Conservation (phyloP, 192 early-diverging fungal species). For the Dispira parvispora region DNA sequence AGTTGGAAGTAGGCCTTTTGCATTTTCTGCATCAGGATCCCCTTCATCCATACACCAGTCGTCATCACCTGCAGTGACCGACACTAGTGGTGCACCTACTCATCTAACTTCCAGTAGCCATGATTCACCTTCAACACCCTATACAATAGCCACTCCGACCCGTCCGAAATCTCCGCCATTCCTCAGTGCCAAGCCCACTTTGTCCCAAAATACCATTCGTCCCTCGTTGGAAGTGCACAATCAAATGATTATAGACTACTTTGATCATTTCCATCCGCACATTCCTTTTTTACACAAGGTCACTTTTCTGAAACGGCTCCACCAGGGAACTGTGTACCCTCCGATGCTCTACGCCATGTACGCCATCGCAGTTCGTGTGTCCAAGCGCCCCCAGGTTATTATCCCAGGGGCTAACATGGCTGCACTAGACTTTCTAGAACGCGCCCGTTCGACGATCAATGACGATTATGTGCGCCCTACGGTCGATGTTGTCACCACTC, state of each 20-base stretch:
- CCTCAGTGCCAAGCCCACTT: not conserved
- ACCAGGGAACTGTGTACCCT: not conserved
- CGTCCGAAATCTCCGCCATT: not conserved
- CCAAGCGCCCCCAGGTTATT: not conserved
- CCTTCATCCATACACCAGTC: too few species aligned
- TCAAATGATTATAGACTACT: not conserved
- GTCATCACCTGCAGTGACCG: too few species aligned
- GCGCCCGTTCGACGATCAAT: not conserved
- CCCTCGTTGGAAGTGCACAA: not conserved
- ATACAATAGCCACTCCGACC: not conserved
- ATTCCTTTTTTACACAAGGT: slow-evolving; percentile 1
- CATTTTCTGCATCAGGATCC: too few species aligned
- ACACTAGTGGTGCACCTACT: too few species aligned
- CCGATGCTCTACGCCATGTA: not conserved
- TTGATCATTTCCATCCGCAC: slow-evolving; percentile 3
- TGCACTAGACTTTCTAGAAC: not conserved
- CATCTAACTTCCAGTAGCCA: too few species aligned
- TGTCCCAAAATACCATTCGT: not conserved
- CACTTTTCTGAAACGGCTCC: not conserved
- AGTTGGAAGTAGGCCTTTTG: too few species aligned
- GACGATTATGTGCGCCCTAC: not conserved
- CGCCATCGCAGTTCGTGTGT: not conserved
- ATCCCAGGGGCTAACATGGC: not conserved
- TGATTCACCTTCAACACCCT: not conserved
- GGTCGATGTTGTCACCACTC: not conserved